A percentile compares a stretch with the other conserved stretches of the same genome.
phyloP scores from a whole-genome alignment of 2,329 filamentous ascomycete genomes.

The Colletotrichum cereale region DNA sequence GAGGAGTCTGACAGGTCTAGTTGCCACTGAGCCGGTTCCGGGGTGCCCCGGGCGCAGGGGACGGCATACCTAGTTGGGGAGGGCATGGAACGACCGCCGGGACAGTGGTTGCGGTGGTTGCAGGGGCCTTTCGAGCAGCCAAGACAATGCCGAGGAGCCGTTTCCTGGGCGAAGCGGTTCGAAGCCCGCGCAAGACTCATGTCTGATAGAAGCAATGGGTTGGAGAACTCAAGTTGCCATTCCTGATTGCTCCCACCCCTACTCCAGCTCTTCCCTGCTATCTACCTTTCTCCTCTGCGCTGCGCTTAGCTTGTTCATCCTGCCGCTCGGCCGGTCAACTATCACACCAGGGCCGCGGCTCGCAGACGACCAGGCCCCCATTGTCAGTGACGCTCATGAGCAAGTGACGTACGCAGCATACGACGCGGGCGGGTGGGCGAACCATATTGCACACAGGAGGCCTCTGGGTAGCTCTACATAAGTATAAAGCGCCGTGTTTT shows the following conservation, averaged over 20 bases:
- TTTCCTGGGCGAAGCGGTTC: constrained; percentile 20
- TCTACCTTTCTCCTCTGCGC: background rate
- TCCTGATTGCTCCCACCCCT: background rate
- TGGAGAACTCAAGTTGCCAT: background rate
- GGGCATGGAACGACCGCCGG: background rate
- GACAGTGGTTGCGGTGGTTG: constrained; percentile 11
- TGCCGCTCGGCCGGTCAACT: background rate
- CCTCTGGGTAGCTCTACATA: constrained; percentile 27
- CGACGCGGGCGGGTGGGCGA: constrained; percentile 20
- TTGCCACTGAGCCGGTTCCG: background rate
- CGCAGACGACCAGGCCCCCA: background rate
- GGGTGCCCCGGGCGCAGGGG: constrained; percentile 16
- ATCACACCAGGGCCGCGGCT: constrained; percentile 13
- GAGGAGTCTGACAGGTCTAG: background rate
- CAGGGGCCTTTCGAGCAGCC: constrained; percentile 2
- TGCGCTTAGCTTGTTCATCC: background rate
- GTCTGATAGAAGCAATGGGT: background rate
- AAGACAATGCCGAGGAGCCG: constrained; percentile 31
- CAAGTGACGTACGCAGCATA: constrained; percentile 34
- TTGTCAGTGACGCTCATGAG: constrained; percentile 10
- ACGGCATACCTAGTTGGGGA: background rate
- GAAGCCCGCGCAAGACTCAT: constrained; percentile 9
- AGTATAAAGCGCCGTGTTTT: constrained; percentile 38
- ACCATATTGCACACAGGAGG: constrained; percentile 23
- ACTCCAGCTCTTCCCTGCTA: background rate